phyloP scores from a whole-genome alignment of 1,284 basidiomycete genomes.

The Porogramme epimiltina region DNA sequence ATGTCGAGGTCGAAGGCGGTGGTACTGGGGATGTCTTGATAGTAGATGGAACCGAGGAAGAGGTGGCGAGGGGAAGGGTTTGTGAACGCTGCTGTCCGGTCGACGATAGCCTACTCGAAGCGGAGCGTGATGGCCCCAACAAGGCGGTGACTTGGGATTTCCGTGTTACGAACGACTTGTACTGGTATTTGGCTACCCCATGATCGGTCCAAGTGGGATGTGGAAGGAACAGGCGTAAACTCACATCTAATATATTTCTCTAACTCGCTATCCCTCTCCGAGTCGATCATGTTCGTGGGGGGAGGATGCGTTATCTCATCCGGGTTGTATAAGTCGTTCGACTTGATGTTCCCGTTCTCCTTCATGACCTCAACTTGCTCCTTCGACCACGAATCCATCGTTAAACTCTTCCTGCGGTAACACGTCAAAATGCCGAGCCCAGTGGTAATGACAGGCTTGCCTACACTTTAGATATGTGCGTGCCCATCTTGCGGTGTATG shows the following conservation, averaged over 20 bases:
- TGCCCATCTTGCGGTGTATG: constrained; percentile 87
- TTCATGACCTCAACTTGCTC: constrained; percentile 87
- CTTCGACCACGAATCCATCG: constrained; percentile 82
- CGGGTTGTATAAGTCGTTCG: constrained; percentile 75
- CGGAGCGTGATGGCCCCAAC: constrained; percentile 49
- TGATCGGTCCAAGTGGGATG: constrained; percentile 1
- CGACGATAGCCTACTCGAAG: constrained; percentile 15
- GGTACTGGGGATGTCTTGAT: neutral
- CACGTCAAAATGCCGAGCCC: constrained; percentile 1
- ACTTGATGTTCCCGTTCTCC: constrained; percentile 74
- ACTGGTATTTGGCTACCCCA: constrained; percentile 70
- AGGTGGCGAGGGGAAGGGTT: constrained; percentile 13
- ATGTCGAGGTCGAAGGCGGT: neutral
- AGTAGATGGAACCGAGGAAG: constrained; percentile 11
- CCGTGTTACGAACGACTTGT: constrained; percentile 58
- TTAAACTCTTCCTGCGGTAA: constrained; percentile 72
- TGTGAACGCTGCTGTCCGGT: constrained; percentile 17
- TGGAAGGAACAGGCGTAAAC: constrained; percentile 25
- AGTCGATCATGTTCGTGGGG: constrained; percentile 77
- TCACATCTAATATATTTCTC: constrained; percentile 82
- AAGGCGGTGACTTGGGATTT: constrained; percentile 27
- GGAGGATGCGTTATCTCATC: constrained; percentile 77
- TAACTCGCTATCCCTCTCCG: constrained; percentile 80
- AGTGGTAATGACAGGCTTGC: constrained; percentile 30
- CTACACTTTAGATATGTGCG: constrained; percentile 84